These are phyloP conservation scores for Penicillium waksmanii DNA, from an alignment of 495 filamentous ascomycete species.

Conservation along the genomic window DNA sequence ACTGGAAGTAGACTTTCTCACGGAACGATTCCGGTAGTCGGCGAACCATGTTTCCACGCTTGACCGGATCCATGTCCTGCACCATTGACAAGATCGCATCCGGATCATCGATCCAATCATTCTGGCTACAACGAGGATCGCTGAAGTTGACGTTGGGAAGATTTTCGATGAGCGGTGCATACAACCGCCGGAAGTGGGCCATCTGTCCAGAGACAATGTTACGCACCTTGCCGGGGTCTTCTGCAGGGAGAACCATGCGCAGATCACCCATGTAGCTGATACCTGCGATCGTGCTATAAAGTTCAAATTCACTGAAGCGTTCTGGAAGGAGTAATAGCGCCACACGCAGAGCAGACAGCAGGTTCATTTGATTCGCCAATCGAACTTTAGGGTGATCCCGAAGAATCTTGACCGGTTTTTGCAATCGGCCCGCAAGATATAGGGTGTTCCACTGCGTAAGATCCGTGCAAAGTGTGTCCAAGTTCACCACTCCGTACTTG, in stretches of 20 bases:
- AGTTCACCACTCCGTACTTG: constrained; percentile 95
- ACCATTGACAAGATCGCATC: constrained; percentile 61
- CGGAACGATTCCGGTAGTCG: constrained; percentile 87
- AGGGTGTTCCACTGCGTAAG: constrained; percentile 88
- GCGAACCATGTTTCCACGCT: constrained; percentile 93
- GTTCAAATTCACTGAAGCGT: constrained; percentile 80
- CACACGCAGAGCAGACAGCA: constrained; percentile 86
- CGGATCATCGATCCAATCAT: constrained; percentile 69
- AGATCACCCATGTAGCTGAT: constrained; percentile 95
- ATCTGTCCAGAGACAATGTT: constrained; percentile 95
- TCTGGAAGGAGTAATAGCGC: constrained; percentile 84
- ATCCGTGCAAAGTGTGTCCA: constrained; percentile 84
- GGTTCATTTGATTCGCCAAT: constrained; percentile 91
- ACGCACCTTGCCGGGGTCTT: constrained; percentile 88
- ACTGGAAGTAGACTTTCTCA: constrained; percentile 87
- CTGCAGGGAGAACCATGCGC: constrained; percentile 83
- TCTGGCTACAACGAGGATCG: constrained; percentile 63
- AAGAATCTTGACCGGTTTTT: constrained; percentile 97
- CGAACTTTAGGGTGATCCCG: constrained; percentile 90
- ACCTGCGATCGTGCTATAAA: constrained; percentile 87
- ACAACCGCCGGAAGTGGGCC: constrained; percentile 85
- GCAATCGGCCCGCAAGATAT: constrained; percentile 90
- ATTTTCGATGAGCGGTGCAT: constrained; percentile 83
- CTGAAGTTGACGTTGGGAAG: constrained; percentile 86
- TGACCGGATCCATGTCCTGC: constrained; percentile 91